A percentile compares a stretch with the other conserved stretches of the same genome.
These are phyloP conservation scores for Trichomonas vaginalis DNA, from an alignment of 208 protist species.

Conservation along the genomic window DNA sequence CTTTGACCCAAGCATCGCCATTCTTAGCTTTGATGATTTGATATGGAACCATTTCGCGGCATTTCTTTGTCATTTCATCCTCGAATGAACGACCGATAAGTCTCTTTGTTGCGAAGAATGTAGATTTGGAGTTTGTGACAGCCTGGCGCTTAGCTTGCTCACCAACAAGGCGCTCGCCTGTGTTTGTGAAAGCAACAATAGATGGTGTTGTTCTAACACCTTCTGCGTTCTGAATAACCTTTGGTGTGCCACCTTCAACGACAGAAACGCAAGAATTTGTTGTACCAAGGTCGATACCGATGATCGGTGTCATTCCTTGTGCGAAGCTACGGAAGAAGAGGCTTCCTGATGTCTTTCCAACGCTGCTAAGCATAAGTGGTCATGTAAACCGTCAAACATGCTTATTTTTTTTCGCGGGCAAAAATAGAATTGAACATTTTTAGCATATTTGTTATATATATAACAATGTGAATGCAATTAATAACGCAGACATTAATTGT, in stretches of 20 bases:
- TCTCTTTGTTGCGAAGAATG: slow-evolving; percentile 74
- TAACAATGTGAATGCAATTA: no score
- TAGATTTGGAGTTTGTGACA: slow-evolving; percentile 69
- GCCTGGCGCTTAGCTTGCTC: slow-evolving; percentile 54
- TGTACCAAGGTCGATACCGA: slow-evolving; percentile 64
- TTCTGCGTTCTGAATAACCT: slow-evolving; percentile 56
- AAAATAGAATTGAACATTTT: no score
- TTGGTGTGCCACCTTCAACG: slow-evolving; percentile 40
- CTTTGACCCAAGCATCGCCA: slow-evolving; percentile 79
- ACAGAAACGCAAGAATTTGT: slow-evolving; percentile 59
- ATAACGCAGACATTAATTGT: no score
- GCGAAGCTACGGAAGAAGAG: background rate
- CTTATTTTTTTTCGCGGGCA: no score
- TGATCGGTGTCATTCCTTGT: slow-evolving; percentile 31
- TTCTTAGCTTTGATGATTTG: slow-evolving; percentile 72
- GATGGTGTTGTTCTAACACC: slow-evolving; percentile 56
- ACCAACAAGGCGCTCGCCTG: slow-evolving; percentile 47
- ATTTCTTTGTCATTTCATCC: slow-evolving; percentile 46
- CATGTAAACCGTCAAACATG: background rate
- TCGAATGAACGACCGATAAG: slow-evolving; percentile 58
- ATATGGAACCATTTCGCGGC: slow-evolving; percentile 63
- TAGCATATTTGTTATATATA: no score
- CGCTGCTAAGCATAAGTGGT: background rate
- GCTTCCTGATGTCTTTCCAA: background rate
- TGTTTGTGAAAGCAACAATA: slow-evolving; percentile 48